A percentile compares a stretch with the other conserved stretches of the same genome.
These are phyloP conservation scores for Balakata baccata DNA, from an alignment of 345 rosid genomes.

Conservation along the genomic window DNA sequence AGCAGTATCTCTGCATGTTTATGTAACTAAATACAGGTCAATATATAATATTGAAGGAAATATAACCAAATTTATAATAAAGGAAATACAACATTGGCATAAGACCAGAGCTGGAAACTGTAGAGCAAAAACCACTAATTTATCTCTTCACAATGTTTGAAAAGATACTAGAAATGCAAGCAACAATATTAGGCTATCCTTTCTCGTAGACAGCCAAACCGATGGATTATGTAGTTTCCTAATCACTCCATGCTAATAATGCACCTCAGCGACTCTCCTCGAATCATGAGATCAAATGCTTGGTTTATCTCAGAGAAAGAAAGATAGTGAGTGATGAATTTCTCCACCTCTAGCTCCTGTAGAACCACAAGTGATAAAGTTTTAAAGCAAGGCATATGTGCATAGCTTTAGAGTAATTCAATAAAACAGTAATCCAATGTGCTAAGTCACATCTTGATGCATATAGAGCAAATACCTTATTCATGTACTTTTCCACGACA, in stretches of 20 bases:
- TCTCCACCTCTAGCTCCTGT: constrained; percentile 51
- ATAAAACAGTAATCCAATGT: no score
- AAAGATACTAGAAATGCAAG: not conserved
- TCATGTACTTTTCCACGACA: constrained; percentile 52
- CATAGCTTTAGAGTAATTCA: no score
- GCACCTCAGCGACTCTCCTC: constrained; percentile 47
- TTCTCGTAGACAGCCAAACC: not conserved
- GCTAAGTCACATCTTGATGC: no score
- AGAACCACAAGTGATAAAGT: not conserved
- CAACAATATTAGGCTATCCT: not conserved
- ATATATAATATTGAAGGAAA: no score
- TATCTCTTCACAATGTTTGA: not conserved
- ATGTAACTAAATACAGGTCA: constrained; percentile 25
- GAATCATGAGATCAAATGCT: constrained; percentile 45
- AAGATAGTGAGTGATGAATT: constrained; percentile 43
- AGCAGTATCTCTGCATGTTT: constrained; percentile 22
- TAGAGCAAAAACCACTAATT: not conserved
- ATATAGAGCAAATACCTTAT: constrained; percentile 26
- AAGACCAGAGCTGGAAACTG: not conserved
- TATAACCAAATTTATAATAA: no score
- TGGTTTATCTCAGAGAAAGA: constrained; percentile 45
- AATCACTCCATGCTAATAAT: constrained; percentile 40
- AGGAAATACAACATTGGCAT: not conserved
- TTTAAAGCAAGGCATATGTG: no score
- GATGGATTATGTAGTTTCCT: not conserved